Percentiles rank a stretch among this genome's conserved stretches.
phyloP scores from a whole-genome alignment of 2,329 filamentous ascomycete genomes.

The Rhynchosporium secalis region DNA sequence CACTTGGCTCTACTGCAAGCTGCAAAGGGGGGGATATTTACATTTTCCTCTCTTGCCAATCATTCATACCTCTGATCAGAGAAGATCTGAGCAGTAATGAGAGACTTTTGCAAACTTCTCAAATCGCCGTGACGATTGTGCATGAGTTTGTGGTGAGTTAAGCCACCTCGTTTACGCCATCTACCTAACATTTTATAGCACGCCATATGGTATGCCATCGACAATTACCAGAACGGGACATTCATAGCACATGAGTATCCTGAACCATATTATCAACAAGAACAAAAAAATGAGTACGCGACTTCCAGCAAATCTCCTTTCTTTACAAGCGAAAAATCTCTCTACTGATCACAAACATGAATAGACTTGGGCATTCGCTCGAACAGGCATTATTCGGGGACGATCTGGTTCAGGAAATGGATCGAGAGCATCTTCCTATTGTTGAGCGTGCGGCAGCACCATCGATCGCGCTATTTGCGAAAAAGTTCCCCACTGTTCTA shows the following conservation, averaged over 20 bases:
- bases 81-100: slow-evolving; percentile 1
- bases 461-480: background rate
- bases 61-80: background rate
- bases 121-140: background rate
- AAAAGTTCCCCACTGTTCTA: background rate
- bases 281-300: background rate
- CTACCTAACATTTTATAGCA: background rate
- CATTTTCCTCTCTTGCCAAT: background rate
- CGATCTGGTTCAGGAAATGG: background rate
- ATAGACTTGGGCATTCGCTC: background rate
- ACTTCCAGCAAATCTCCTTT: background rate
- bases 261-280: background rate
- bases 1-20: no score
- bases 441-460: no score
- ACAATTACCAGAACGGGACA: no score
- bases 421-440: no score
- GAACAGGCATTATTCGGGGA: background rate
- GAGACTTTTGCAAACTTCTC: background rate
- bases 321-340: background rate
- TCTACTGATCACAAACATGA: background rate
- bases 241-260: no score
- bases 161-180: no score
- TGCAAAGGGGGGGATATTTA: no score
- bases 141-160: slow-evolving; percentile 3
- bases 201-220: background rate